These are phyloP conservation scores for Daldinia eschscholtzii DNA, from an alignment of 2,329 filamentous ascomycete species.

Conservation along the genomic window DNA sequence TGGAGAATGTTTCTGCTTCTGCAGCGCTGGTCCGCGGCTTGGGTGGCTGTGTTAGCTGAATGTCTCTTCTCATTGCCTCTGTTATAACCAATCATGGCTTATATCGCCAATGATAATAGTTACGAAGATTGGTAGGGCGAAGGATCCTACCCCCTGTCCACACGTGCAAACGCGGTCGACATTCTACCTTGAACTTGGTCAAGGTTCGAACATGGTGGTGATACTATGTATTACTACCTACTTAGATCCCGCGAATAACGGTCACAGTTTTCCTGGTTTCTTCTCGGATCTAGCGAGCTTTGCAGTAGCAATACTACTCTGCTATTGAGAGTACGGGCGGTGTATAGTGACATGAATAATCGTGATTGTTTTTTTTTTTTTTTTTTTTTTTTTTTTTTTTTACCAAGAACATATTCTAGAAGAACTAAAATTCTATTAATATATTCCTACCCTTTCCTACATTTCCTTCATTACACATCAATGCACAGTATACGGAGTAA, in stretches of 20 bases:
- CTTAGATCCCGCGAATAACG: conserved; percentile 17
- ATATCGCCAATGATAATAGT: conserved; percentile 12
- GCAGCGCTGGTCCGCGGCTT: conserved; percentile 17
- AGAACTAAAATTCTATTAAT: conserved; percentile 30
- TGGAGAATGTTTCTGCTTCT: conserved; percentile 29
- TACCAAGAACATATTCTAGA: background rate
- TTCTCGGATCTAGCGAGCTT: background rate
- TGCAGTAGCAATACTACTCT: background rate
- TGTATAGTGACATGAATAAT: background rate
- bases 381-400: too few species aligned
- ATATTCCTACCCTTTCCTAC: conserved; percentile 23
- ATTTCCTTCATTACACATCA: conserved; percentile 3
- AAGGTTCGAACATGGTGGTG: conserved; percentile 15
- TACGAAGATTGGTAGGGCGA: conserved; percentile 19
- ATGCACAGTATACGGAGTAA: conserved; percentile 13
- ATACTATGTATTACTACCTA: conserved; percentile 4
- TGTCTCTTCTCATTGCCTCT: conserved; percentile 16
- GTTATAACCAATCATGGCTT: conserved; percentile 4
- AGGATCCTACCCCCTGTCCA: conserved; percentile 31
- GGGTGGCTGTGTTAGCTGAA: conserved; percentile 37
- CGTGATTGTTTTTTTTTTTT: background rate
- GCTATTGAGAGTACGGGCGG: too few species aligned
- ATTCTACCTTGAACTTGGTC: conserved; percentile 1
- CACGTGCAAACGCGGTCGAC: conserved; percentile 31
- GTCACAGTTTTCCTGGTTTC: background rate